Evolutionary conservation across 2,329 filamentous ascomycete species (phyloP), one percentile per base, ranked within the genome.

Genomic region (Xylaria sp.): DNA sequence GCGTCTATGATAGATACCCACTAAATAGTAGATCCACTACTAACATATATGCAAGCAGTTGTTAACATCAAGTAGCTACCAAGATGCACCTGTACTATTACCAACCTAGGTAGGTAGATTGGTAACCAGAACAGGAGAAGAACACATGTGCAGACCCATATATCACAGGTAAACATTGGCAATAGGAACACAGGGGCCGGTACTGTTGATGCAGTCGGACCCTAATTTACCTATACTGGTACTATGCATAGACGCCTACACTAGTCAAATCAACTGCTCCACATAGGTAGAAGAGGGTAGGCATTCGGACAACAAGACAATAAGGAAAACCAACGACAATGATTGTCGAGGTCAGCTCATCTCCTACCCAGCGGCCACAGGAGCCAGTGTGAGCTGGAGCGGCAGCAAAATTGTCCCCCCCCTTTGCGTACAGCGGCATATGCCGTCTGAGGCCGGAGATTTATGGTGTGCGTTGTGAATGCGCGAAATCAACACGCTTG

Each of bases 1-100:
- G 68, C 60, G 61, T 67, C 36, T 41, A 33, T 39, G n/a, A n/a
- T 46, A 39, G 36, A 15, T 58, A 58, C 31, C 39, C 15, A 41
- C 18, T 5, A 5, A 6, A 3, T 12, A 43, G n/a, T 5, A 6
- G 28, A 31, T 55, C 52, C 52, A 33, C 52, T 55, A 33, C 10
- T 23, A n/a, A 43, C 54, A 39, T 39, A 36, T 20, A 41, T 23
- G 36, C 31, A 46, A n/a, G 13, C 46, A n/a, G 20, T 41, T 41
- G 39, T 41, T 41, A 41, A 15, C 25, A 18, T 18, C 13, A 43
- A 18, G 13, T 46, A 13, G 13, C 41, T 18, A 15, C 41, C 5
- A 6, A 5, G 18, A 31, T 52, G 25, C 49, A 28, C 7, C 9
- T 43, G 15, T 25, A 8, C 15, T 36, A 36, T 18, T n/a, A 10